Evolutionary conservation across 1,139 yeast genomes (phyloP), one percentile per base, ranked within the genome.

Genomic region (Arxiozyma slooffiae): DNA sequence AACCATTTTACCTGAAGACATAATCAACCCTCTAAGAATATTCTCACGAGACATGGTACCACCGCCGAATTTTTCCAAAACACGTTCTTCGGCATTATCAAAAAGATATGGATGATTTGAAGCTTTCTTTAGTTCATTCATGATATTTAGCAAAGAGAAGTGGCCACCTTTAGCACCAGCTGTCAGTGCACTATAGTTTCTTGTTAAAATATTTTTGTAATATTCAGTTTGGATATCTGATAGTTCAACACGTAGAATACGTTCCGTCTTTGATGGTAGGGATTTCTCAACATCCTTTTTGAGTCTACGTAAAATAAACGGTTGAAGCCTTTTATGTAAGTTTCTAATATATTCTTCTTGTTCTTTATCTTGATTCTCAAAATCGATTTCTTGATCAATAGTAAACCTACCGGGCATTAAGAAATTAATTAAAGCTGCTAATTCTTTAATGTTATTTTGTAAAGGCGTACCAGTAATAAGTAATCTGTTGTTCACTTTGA

Each of bases 1-100:
- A 1, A 94, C 98, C 98, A 94, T 92, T 66, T 92, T 92, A 60
- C 99, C 99, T 18, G 96, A 86, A 17, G 95, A 87, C 98, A 92
- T 94, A 57, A 92, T 86, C 76, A 92, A 74, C 17, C 98, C 99
- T 63, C 89, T 80, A 47, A 92, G 72, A 16, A 85, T 76, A 57
- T 82, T 86, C 59, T 92, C 97, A 53, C 97, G 77, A 1, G 88
- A 75, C 52, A 69, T 68, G 23, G 69, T 66, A 7, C 81, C 77
- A n/a, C 81, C 82, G 39, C 77, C 79, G 48, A 78, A 75, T 53
- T 81, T 80, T 7, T 79, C 73, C 54, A 89, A 71, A 22, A 88
- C 95, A 54, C 85, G 78, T 39, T 83, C 85, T 68, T 94, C 99
- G 3, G 96, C 97, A 52, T 86, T 86, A 58, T 90, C 97, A 68